A percentile compares a stretch with the other conserved stretches of the same genome.
These are phyloP conservation scores for Dentipellis sp. DNA, from an alignment of 768 basidiomycete genomes.

Conservation along the genomic window DNA sequence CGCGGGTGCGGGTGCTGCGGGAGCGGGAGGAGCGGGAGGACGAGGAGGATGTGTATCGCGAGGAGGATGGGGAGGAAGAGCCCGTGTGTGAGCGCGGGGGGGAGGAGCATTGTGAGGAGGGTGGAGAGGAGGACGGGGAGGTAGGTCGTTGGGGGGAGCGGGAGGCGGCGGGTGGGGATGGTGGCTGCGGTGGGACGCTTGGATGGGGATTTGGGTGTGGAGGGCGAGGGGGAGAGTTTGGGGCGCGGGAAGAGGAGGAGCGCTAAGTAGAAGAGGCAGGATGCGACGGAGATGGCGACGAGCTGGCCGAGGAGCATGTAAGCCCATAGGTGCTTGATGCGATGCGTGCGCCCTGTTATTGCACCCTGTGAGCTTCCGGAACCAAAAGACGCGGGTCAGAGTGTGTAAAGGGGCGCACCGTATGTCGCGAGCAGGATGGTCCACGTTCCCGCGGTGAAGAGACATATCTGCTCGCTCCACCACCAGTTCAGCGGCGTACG, in stretches of 20 bases:
- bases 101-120: slow-evolving; percentile 32
- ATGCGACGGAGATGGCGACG: slow-evolving; percentile 61
- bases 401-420: slow-evolving; percentile 27
- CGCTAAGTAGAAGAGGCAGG: slow-evolving; percentile 52
- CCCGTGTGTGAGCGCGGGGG: slow-evolving; percentile 28
- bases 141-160: slow-evolving; percentile 2
- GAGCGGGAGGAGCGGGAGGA: slow-evolving; percentile 35
- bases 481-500: slow-evolving; percentile 46
- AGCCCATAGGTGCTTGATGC: slow-evolving; percentile 46
- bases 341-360: slow-evolving; percentile 24
- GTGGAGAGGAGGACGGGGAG: slow-evolving; percentile 29
- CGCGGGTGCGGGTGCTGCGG: slow-evolving; percentile 2
- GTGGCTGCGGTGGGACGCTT: neutral
- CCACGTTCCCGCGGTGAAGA: slow-evolving; percentile 50
- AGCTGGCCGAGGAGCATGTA: slow-evolving; percentile 69
- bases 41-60: slow-evolving; percentile 46
- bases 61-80: slow-evolving; percentile 51
- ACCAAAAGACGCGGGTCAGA: neutral
- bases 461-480: slow-evolving; percentile 60
- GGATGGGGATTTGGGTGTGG: too few relatives aligned
- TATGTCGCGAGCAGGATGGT: slow-evolving; percentile 41
- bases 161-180: slow-evolving; percentile 12
- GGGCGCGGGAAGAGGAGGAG: slow-evolving; percentile 27
- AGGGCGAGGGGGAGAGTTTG: too few relatives aligned
- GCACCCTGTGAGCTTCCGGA: neutral